Percentiles rank a stretch among this genome's conserved stretches.
Evolutionary conservation across 208 protist species (phyloP).

Genomic region (Acanthamoeba royreba): DNA sequence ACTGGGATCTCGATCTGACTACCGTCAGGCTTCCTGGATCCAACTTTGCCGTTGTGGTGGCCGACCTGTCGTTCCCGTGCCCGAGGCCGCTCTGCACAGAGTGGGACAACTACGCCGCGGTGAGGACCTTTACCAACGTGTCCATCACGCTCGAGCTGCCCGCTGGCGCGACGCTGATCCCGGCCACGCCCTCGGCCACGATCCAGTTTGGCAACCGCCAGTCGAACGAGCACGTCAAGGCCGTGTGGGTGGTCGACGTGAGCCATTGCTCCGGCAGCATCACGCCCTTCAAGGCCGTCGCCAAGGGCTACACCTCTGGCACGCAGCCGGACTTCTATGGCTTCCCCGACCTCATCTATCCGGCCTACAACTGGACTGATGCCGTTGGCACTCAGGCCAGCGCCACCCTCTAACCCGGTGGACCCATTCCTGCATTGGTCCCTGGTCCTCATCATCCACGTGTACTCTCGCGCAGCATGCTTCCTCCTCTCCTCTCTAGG

Average conservation of each 20-base stretch:
- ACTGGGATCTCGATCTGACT: not conserved
- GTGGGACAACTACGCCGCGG: not conserved
- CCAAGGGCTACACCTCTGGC: not conserved
- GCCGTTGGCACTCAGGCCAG: not conserved
- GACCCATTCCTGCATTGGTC: too few species aligned
- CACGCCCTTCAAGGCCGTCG: not conserved
- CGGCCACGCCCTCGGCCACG: not conserved
- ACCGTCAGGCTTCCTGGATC: not conserved
- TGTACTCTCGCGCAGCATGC: too few species aligned
- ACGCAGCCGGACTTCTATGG: not conserved
- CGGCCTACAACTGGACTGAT: slow-evolving; percentile 12
- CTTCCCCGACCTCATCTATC: slow-evolving; percentile 4
- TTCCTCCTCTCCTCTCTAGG: too few species aligned
- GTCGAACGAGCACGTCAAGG: not conserved
- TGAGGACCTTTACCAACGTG: not conserved
- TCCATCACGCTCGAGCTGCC: not conserved
- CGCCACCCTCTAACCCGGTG: not conserved
- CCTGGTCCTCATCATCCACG: too few species aligned
- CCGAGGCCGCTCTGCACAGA: not conserved
- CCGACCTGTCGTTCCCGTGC: not conserved
- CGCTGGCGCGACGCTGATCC: not conserved
- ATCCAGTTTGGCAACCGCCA: not conserved
- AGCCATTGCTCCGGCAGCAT: not conserved
- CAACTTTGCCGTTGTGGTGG: not conserved
- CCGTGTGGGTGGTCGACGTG: not conserved